These are phyloP conservation scores for Zygoascus biomembranicola DNA, from an alignment of 805 yeast genomes.

Conservation along the genomic window DNA sequence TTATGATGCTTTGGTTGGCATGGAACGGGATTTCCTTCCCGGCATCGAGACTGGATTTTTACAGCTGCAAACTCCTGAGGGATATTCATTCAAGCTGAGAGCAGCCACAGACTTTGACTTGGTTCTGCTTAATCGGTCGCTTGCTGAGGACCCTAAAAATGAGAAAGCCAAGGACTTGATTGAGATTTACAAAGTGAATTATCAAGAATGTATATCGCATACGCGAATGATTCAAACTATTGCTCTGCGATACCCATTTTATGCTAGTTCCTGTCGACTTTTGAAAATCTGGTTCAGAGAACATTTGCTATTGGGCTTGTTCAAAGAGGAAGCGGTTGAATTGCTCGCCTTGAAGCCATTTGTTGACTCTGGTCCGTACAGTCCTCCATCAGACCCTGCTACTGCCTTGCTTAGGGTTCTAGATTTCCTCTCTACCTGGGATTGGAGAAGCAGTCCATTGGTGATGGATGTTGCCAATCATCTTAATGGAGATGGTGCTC, in stretches of 20 bases:
- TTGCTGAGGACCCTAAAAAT: constrained; percentile 33
- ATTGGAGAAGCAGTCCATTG: constrained; percentile 86
- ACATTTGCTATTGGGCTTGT: constrained; percentile 64
- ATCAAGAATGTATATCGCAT: constrained; percentile 65
- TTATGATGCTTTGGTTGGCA: constrained; percentile 52
- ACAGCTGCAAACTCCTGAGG: constrained; percentile 70
- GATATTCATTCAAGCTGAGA: constrained; percentile 74
- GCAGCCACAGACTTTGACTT: constrained; percentile 82
- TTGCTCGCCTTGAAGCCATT: constrained; percentile 75
- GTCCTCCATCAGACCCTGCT: constrained; percentile 67
- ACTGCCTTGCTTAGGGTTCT: constrained; percentile 74
- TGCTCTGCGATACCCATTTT: constrained; percentile 61
- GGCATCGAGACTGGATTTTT: constrained; percentile 26
- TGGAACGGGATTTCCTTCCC: constrained; percentile 40
- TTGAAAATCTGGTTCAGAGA: constrained; percentile 86
- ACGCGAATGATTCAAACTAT: constrained; percentile 68
- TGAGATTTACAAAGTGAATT: constrained; percentile 40
- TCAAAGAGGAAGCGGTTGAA: constrained; percentile 74
- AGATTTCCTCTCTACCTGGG: constrained; percentile 72
- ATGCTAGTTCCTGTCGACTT: constrained; percentile 71
- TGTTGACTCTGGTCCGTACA: constrained; percentile 80
- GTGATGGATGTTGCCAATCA: constrained; percentile 45
- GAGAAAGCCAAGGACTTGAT: constrained; percentile 34
- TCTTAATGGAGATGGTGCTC: neutral
- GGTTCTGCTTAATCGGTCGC: constrained; percentile 42